Conservation (phyloP, 225 moss, liverwort and hornwort genomes). For the Pseudisothecium myosuroides region DNA sequence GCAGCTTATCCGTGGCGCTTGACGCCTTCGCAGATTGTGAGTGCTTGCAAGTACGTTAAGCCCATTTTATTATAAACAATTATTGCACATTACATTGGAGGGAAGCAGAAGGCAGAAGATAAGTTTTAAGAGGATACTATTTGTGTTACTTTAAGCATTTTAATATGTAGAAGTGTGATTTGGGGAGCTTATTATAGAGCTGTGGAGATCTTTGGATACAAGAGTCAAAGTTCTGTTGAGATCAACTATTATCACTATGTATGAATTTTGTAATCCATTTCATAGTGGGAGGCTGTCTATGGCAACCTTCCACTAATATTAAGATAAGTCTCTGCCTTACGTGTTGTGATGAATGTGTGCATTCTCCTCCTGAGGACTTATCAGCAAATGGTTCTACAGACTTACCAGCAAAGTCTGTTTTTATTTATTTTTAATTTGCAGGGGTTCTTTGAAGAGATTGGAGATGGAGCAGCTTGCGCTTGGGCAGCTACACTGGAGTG, state of each 20-base stretch:
- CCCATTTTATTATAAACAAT: not conserved
- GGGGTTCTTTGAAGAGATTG: constrained; percentile 73
- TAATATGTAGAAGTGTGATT: not conserved
- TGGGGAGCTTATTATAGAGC: not conserved
- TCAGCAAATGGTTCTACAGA: not conserved
- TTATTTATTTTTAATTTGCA: not conserved
- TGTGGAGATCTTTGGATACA: not conserved
- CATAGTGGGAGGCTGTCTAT: not conserved
- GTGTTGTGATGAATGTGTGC: not conserved
- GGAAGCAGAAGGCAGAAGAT: not conserved
- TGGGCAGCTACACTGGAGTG: constrained; percentile 95
- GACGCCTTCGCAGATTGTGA: constrained; percentile 83
- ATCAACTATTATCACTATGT: not conserved
- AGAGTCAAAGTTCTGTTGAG: not conserved
- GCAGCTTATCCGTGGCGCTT: constrained; percentile 97
- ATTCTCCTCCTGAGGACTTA: not conserved
- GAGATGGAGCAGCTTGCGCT: constrained; percentile 86
- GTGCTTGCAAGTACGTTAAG: constrained; percentile 86
- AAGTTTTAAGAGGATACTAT: not conserved
- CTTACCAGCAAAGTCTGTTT: not conserved
- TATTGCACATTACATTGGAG: not conserved
- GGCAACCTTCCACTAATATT: not conserved
- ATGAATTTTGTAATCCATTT: not conserved
- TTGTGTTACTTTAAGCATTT: not conserved
- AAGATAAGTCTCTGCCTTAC: not conserved